Percentiles rank a stretch among this genome's conserved stretches.
phyloP scores from a whole-genome alignment of 345 rosid species.

The Sonneratia alba region DNA sequence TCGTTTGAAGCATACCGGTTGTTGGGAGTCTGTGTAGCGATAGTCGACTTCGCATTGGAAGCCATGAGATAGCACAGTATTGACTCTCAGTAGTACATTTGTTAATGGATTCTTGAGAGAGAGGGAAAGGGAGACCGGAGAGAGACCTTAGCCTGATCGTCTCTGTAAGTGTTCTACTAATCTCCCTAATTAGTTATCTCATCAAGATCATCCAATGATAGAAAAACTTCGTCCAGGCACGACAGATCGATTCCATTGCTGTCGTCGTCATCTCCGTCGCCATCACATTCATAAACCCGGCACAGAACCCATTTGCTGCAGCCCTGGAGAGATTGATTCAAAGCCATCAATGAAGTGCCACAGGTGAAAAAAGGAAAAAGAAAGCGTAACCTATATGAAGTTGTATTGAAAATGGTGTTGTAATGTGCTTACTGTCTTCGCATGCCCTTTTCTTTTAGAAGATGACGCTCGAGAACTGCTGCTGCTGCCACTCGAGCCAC shows the following conservation, averaged over 20 bases:
- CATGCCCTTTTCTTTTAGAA: conserved; percentile 42
- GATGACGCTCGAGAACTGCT: conserved; percentile 21
- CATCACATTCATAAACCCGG: conserved; percentile 60
- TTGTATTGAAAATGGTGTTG: too few species aligned
- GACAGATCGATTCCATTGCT: conserved; percentile 54
- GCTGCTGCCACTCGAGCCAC: conserved; percentile 6
- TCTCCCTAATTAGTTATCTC: conserved; percentile 53
- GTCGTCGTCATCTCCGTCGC: conserved; percentile 36
- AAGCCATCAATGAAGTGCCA: not conserved
- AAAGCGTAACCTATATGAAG: too few species aligned
- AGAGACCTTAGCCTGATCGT: not conserved
- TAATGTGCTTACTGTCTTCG: conserved; percentile 21
- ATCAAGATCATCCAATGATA: conserved; percentile 86
- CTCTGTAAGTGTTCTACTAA: not conserved
- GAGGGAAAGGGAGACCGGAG: not conserved
- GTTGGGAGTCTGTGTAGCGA: too few species aligned
- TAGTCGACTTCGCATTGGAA: not conserved
- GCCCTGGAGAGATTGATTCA: conserved; percentile 34
- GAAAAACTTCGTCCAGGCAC: conserved; percentile 86
- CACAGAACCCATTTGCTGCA: conserved; percentile 80
- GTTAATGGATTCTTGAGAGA: not conserved
- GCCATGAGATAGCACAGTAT: not conserved
- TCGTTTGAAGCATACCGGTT: too few species aligned
- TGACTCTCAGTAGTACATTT: conserved; percentile 11
- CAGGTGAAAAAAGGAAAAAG: not conserved